Base-by-base conservation (phyloP, 73 alveolate species). In the Paramecium biaurelia region DNA sequence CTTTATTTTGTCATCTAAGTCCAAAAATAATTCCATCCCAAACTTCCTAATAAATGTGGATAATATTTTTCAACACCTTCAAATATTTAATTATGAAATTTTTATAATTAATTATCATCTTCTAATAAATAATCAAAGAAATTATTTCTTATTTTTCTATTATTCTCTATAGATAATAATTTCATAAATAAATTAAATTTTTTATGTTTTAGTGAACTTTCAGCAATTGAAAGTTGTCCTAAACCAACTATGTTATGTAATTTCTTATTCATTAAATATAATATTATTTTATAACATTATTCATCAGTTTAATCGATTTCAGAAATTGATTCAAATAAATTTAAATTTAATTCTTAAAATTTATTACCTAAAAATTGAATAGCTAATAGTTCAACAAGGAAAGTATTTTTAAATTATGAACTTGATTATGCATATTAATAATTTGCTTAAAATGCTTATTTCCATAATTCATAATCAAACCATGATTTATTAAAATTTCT, bases 381-480 rank as follows among this genome's bases (percentile, higher is more conserved):
- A 11, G 67, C 87, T 11, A 74, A 37, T 32, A 74, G 35, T 74
- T 74, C 87, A 37, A 74, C 57, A 37, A 74, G 45, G 20, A 74
- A 74, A n/a, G 59, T 74, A 74, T 74, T 41, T 34, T 74, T 74
- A 12, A 37, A 37, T 74, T 74, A 37, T 74, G 84, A 32, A 63
- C 45, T 26, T 30, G 84, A 30, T 26, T 14, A n/a, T 26, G 84
- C 84, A 30, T 26, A 63, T 63, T 26, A 63, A 63, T 63, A 63
- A 26, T 63, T 63, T 4, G 84, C 84, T 18, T 63, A 5, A 26
- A 63, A 63, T 30, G 84, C 84, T 32, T 63, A 32, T 30, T 63
- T 63, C 84, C 84, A 63, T 32, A 63, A 26, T 18, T 63, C 84
- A 63, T 14, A 26, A 63, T 63, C 84, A 63, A 63, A 63, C 84